Evolutionary conservation across 139 green algal genomes (phyloP).

Genomic region (Trebouxia sp.): DNA sequence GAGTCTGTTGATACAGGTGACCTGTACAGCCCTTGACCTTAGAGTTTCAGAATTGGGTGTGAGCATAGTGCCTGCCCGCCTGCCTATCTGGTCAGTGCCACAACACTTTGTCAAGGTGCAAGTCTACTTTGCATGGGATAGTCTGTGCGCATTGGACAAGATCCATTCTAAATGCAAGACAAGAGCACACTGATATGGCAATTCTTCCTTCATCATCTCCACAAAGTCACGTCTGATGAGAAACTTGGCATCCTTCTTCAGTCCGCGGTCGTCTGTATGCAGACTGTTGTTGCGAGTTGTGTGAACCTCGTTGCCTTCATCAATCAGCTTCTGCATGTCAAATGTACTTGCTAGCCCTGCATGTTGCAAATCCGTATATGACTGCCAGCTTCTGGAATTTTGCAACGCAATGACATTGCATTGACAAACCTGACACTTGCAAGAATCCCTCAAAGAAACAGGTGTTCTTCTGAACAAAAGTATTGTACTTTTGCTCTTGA

Average conservation of each 20-base stretch:
- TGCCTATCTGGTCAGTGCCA: too few relatives aligned
- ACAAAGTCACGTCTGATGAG: not conserved
- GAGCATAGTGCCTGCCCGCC: too few relatives aligned
- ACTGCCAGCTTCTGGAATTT: not conserved
- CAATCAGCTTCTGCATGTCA: not conserved
- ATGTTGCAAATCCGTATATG: not conserved
- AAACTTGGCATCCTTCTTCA: not conserved
- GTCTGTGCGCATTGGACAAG: not conserved
- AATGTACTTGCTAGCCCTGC: not conserved
- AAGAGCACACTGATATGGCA: slow-evolving; percentile 2
- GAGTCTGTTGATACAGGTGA: too few relatives aligned
- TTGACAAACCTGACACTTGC: slow-evolving; percentile 6
- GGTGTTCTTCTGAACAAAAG: not conserved
- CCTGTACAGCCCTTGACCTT: too few relatives aligned
- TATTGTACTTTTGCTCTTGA: not conserved
- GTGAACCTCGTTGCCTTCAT: not conserved
- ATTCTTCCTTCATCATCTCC: slow-evolving; percentile 12
- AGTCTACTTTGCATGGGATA: slow-evolving; percentile 2
- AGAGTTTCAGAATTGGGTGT: too few relatives aligned
- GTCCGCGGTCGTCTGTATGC: not conserved
- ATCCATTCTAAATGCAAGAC: not conserved
- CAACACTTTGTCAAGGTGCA: too few relatives aligned
- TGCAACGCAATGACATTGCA: not conserved
- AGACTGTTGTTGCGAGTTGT: not conserved
- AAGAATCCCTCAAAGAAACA: not conserved